phyloP scores from a whole-genome alignment of 345 rosid species.

The Physaria fendleri region DNA sequence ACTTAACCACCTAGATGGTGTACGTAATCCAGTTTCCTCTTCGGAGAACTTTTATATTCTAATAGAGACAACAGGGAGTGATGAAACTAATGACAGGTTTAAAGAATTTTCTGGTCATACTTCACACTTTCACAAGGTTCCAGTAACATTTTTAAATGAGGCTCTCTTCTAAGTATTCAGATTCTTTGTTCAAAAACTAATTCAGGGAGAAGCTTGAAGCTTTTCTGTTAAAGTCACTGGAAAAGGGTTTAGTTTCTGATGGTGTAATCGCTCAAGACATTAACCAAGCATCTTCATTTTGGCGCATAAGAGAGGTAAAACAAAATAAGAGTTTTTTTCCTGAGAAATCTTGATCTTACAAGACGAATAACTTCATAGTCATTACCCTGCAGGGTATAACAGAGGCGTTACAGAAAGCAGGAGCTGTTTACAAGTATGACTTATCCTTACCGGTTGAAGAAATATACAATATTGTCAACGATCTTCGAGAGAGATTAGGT shows the following conservation, averaged over 20 bases:
- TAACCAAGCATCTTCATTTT: slow-evolving; percentile 81
- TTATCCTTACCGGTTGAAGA: slow-evolving; percentile 80
- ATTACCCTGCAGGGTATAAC: slow-evolving; percentile 58
- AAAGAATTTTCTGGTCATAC: neutral
- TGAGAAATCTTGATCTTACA: neutral
- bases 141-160: neutral
- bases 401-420: slow-evolving; percentile 81
- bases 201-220: slow-evolving; percentile 91
- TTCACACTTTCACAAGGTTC: neutral
- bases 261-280: slow-evolving; percentile 93
- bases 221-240: slow-evolving; percentile 67
- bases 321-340: neutral
- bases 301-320: slow-evolving; percentile 86
- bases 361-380: neutral
- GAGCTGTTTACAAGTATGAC: slow-evolving; percentile 89
- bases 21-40: slow-evolving; percentile 71
- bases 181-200: neutral
- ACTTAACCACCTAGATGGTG: slow-evolving; percentile 74
- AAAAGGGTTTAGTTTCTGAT: slow-evolving; percentile 79
- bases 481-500: slow-evolving; percentile 74
- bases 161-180: slow-evolving; percentile 1
- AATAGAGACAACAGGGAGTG: slow-evolving; percentile 85
- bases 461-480: slow-evolving; percentile 77
- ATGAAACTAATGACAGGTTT: slow-evolving; percentile 66
- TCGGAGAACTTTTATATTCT: slow-evolving; percentile 72